These are phyloP conservation scores for Fusarium anthophilum DNA, from an alignment of 2,329 filamentous ascomycete genomes.

Conservation along the genomic window DNA sequence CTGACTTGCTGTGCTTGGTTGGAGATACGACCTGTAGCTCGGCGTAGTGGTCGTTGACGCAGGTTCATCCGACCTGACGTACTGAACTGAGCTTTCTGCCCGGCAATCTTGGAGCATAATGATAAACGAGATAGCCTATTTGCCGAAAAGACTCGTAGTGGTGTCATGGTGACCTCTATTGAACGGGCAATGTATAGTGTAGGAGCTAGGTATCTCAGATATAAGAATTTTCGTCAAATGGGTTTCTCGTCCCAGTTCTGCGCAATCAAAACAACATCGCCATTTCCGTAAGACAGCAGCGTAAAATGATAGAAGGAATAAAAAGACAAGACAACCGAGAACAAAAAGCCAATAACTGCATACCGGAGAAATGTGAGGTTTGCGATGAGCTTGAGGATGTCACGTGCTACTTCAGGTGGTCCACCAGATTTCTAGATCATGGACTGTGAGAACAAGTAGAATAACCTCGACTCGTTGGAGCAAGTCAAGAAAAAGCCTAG, in stretches of 20 bases:
- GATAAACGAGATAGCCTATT: neutral
- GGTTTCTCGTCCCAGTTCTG: neutral
- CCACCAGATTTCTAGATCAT: conserved; percentile 7
- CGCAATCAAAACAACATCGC: neutral
- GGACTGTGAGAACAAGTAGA: neutral
- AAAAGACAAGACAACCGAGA: neutral
- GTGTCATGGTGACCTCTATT: neutral
- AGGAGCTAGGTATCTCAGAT: neutral
- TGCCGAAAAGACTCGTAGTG: neutral
- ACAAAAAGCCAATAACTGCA: neutral
- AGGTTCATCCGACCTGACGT: neutral
- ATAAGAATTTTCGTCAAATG: neutral
- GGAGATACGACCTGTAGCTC: neutral
- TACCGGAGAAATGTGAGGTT: neutral
- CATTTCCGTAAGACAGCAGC: neutral
- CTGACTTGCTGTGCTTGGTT: neutral
- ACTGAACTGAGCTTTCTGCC: neutral
- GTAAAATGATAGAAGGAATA: neutral
- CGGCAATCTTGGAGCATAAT: neutral
- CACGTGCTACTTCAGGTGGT: conserved; percentile 22
- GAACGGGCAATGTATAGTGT: neutral
- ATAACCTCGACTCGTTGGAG: neutral
- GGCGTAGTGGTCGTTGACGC: conserved; percentile 13
- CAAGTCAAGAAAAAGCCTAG: neutral
- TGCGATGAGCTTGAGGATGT: neutral